phyloP scores from a whole-genome alignment of 345 rosid genomes.

The Aquilaria malaccensis region DNA sequence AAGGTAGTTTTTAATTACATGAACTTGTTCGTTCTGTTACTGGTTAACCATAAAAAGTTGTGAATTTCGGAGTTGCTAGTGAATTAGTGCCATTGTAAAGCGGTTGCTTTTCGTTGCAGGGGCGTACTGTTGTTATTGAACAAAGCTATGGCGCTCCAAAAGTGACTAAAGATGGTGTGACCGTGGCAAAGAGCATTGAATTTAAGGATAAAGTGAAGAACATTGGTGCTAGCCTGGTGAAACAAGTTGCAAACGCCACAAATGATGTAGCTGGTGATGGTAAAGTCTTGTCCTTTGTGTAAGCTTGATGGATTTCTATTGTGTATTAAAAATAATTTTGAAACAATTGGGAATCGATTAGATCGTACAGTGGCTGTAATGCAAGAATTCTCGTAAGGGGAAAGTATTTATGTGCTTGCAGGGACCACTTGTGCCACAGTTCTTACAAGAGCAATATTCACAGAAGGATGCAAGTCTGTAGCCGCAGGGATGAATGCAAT shows the following conservation, averaged over 20 bases:
- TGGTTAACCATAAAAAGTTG: not conserved
- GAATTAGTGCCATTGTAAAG: not conserved
- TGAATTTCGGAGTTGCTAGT: not conserved
- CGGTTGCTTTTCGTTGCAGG: constrained; percentile 16
- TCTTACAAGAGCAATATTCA: constrained; percentile 34
- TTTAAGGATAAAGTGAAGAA: constrained; percentile 43
- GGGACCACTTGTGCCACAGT: constrained; percentile 47
- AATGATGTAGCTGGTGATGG: constrained; percentile 54
- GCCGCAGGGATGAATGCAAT: constrained; percentile 51
- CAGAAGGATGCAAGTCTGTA: constrained; percentile 47
- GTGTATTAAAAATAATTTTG: not conserved
- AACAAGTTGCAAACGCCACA: constrained; percentile 52
- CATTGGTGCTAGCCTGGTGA: constrained; percentile 47
- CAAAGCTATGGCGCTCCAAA: constrained; percentile 53
- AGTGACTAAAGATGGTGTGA: constrained; percentile 55
- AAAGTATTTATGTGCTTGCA: constrained; percentile 4
- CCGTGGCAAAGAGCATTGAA: constrained; percentile 49
- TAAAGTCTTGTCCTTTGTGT: constrained; percentile 6
- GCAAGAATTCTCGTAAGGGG: no score
- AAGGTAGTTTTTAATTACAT: constrained; percentile 25
- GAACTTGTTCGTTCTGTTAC: no score
- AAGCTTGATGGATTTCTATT: not conserved
- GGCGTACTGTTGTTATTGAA: constrained; percentile 46
- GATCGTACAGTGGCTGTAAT: not conserved
- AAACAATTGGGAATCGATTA: no score